These are phyloP conservation scores for Diaporthe vexans DNA, from an alignment of 2,329 filamentous ascomycete genomes.

Conservation along the genomic window DNA sequence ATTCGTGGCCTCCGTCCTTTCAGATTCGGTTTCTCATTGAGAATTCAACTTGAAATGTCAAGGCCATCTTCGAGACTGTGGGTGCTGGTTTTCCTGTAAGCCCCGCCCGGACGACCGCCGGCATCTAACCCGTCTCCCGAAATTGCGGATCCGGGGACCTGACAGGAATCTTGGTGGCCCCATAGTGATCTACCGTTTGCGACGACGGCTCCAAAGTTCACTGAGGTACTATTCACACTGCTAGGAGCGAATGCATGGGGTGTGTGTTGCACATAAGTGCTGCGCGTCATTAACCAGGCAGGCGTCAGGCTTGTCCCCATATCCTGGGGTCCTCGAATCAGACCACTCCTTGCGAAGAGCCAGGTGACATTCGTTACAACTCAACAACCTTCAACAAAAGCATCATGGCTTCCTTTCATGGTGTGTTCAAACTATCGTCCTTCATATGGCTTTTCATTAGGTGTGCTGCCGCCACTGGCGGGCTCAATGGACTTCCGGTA, in stretches of 20 bases:
- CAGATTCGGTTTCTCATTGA: no score
- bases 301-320: background rate
- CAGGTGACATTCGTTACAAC: background rate
- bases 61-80: no score
- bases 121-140: slow-evolving; percentile 11
- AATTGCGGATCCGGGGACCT: no score
- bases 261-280: slow-evolving; percentile 2
- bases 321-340: background rate
- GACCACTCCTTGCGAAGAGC: background rate
- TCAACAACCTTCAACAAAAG: background rate
- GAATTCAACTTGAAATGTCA: no score
- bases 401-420: background rate
- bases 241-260: background rate
- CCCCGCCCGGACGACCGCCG: background rate
- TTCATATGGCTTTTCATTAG: background rate
- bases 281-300: no score
- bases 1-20: no score
- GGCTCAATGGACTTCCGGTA: slow-evolving; percentile 44
- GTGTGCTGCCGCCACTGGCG: slow-evolving; percentile 39
- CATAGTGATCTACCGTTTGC: background rate
- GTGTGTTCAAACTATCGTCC: background rate
- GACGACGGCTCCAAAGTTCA: background rate
- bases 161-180: background rate
- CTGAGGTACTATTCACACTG: background rate
- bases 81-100: no score